A percentile compares a stretch with the other conserved stretches of the same genome.
Evolutionary conservation across 768 basidiomycete species (phyloP).

Genomic region (Russula emetica): DNA sequence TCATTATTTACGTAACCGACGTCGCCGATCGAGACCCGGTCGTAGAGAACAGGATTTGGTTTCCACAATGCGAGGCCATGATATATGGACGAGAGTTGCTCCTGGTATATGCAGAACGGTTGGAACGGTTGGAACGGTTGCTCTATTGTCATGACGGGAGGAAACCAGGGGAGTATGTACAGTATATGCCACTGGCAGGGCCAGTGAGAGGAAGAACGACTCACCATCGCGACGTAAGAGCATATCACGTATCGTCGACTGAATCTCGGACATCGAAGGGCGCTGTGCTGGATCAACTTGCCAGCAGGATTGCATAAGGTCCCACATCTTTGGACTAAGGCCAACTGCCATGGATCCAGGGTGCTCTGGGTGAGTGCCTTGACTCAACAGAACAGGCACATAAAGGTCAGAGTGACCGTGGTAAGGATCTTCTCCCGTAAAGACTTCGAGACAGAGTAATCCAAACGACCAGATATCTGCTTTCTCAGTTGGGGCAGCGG

Average conservation of each 20-base stretch:
- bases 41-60: too few species aligned
- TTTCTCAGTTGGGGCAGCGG: slow-evolving; percentile 3
- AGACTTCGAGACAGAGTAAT: slow-evolving; percentile 16
- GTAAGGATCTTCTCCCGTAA: slow-evolving; percentile 19
- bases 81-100: too few species aligned
- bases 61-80: too few species aligned
- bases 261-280: slow-evolving; percentile 5
- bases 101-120: too few species aligned
- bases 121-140: too few species aligned
- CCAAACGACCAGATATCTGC: slow-evolving; percentile 22
- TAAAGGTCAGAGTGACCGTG: background rate
- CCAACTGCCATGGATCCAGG: slow-evolving; percentile 6
- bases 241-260: background rate
- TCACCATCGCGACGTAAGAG: slow-evolving; percentile 1
- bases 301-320: slow-evolving; percentile 20
- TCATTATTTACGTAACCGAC: too few species aligned
- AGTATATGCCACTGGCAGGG: too few species aligned
- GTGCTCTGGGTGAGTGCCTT: slow-evolving; percentile 4
- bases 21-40: too few species aligned
- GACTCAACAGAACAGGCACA: slow-evolving; percentile 8
- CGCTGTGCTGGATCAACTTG: background rate
- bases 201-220: background rate
- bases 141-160: too few species aligned
- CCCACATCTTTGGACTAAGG: slow-evolving; percentile 18
- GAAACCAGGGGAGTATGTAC: too few species aligned